phyloP scores from a whole-genome alignment of 495 filamentous ascomycete genomes.

The Jackrogersella minutella region DNA sequence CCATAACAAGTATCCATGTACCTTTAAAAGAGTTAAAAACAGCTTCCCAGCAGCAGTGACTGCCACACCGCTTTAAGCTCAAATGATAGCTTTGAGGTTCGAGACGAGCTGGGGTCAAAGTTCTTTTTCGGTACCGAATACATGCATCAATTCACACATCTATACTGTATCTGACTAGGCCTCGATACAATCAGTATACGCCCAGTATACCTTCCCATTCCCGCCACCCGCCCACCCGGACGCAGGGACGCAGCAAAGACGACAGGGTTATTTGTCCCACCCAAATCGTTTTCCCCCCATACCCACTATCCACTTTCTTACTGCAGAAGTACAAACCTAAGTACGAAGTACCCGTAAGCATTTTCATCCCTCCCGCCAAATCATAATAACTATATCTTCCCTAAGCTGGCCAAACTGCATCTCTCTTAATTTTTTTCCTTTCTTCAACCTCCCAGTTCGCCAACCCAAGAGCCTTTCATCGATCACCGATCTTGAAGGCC shows the following conservation, averaged over 20 bases:
- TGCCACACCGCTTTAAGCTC: conserved; percentile 26
- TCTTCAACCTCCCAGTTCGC: conserved; percentile 28
- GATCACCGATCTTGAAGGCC: conserved; percentile 17
- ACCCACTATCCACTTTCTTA: conserved; percentile 25
- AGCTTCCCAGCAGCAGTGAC: background rate
- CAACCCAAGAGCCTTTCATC: conserved; percentile 15
- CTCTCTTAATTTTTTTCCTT: conserved; percentile 1
- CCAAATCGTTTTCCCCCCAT: conserved; percentile 29
- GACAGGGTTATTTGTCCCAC: conserved; percentile 31
- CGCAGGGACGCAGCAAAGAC: conserved; percentile 2
- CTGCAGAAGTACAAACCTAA: conserved; percentile 20
- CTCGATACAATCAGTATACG: conserved; percentile 5
- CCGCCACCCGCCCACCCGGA: conserved; percentile 33
- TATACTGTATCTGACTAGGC: background rate
- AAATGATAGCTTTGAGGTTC: background rate
- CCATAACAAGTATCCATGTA: conserved; percentile 13
- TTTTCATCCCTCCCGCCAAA: conserved; percentile 5
- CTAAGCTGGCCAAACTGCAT: conserved; percentile 5
- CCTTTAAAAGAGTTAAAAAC: background rate
- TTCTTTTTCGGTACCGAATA: conserved; percentile 10
- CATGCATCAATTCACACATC: background rate
- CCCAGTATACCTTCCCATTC: conserved; percentile 24
- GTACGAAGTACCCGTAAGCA: conserved; percentile 10
- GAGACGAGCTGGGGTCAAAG: conserved; percentile 15
- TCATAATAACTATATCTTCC: conserved; percentile 33